Evolutionary conservation across 345 rosid genomes (phyloP).

Genomic region (Gossypium arboreum): DNA sequence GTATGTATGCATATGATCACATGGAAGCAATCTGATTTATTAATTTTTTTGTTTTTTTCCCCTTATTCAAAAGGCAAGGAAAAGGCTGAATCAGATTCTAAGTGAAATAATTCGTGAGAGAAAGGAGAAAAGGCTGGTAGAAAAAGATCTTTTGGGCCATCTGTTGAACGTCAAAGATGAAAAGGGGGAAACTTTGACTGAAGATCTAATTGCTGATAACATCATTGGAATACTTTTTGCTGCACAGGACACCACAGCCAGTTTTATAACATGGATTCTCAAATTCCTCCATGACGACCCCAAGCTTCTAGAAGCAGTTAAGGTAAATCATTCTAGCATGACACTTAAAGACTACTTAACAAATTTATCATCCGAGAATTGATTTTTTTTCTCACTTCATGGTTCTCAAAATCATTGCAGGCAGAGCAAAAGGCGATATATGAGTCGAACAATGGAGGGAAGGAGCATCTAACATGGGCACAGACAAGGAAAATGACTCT

Average conservation of each 20-base stretch:
- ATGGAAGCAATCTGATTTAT: constrained; percentile 2
- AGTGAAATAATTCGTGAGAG: constrained; percentile 54
- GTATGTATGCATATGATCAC: neutral
- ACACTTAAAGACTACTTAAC: neutral
- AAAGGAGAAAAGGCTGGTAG: constrained; percentile 47
- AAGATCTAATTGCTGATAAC: constrained; percentile 67
- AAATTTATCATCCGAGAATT: neutral
- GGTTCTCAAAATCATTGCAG: constrained; percentile 27
- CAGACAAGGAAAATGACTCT: constrained; percentile 76
- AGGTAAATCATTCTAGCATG: constrained; percentile 35
- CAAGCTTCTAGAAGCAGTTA: constrained; percentile 59
- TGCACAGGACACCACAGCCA: constrained; percentile 91
- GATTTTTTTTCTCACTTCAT: neutral
- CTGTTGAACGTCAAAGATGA: constrained; percentile 48
- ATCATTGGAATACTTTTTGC: constrained; percentile 85
- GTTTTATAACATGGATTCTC: constrained; percentile 77
- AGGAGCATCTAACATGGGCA: constrained; percentile 62
- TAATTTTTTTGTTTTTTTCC: too few species aligned
- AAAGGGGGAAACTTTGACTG: constrained; percentile 37
- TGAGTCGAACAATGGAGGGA: constrained; percentile 47
- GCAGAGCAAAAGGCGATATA: constrained; percentile 58
- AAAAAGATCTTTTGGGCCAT: constrained; percentile 52
- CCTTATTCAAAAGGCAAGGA: constrained; percentile 57
- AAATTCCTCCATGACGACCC: constrained; percentile 64
- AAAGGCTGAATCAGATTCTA: constrained; percentile 44